Conservation (phyloP, 345 rosid genomes). For the Citrus sp. region DNA sequence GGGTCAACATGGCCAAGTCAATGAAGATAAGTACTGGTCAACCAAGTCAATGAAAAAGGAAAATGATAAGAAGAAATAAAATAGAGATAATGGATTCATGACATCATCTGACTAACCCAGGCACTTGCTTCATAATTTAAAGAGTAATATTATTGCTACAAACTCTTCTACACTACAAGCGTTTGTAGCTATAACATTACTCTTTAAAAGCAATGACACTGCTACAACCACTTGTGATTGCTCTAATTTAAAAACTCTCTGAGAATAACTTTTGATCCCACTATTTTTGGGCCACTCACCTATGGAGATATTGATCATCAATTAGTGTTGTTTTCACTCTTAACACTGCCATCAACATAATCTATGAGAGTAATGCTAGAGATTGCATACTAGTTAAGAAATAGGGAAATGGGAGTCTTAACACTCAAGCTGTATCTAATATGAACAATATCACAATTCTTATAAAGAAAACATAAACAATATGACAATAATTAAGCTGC, state of each 20-base stretch:
- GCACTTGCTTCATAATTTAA: constrained; percentile 2
- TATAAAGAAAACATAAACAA: background rate
- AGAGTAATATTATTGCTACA: too few species aligned
- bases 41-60: constrained; percentile 29
- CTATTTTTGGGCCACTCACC: background rate
- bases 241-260: background rate
- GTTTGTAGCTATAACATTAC: too few species aligned
- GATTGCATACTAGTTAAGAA: background rate
- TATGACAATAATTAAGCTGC: background rate
- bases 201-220: too few species aligned
- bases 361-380: background rate
- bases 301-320: background rate
- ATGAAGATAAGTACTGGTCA: constrained; percentile 34
- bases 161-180: too few species aligned
- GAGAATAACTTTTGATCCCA: background rate
- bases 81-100: background rate
- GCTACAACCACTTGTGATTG: too few species aligned
- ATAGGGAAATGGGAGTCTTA: background rate
- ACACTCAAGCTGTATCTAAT: background rate
- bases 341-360: background rate
- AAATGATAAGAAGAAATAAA: background rate
- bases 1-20: constrained; percentile 36
- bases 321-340: background rate
- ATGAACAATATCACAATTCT: background rate
- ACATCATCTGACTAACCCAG: constrained; percentile 5